These are phyloP conservation scores for Chrysanthemum seticuspe DNA, from an alignment of 129 eudicot genomes.

Conservation along the genomic window DNA sequence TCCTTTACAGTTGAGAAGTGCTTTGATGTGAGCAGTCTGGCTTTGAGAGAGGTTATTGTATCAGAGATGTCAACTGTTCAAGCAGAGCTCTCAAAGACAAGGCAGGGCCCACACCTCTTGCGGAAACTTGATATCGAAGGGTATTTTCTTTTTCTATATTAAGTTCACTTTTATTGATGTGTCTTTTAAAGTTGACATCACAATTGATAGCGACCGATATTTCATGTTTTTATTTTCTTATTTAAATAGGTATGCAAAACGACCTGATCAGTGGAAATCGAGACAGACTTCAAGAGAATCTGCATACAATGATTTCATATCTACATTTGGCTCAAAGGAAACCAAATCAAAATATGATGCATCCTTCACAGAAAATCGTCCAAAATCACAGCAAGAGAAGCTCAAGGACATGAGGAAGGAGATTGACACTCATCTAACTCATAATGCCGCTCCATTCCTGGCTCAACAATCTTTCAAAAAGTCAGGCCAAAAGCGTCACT, in stretches of 20 bases:
- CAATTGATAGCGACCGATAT: not conserved
- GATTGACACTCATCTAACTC: conserved; percentile 49
- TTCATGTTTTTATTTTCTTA: not conserved
- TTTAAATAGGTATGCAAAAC: conserved; percentile 54
- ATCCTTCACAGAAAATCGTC: conserved; percentile 40
- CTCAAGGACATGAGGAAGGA: conserved; percentile 85
- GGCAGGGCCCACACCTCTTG: conserved; percentile 84
- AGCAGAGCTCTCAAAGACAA: conserved; percentile 79
- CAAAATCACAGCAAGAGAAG: conserved; percentile 56
- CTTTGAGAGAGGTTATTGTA: conserved; percentile 71
- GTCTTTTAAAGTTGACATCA: not conserved
- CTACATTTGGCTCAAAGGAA: conserved; percentile 61
- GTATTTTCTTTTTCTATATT: conserved; percentile 32
- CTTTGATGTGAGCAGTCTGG: conserved; percentile 58
- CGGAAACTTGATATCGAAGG: conserved; percentile 85
- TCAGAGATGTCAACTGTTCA: conserved; percentile 68
- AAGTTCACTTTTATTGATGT: not conserved
- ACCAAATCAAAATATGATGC: conserved; percentile 33
- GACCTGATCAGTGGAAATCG: conserved; percentile 86
- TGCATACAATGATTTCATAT: conserved; percentile 63
- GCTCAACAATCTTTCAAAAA: conserved; percentile 41
- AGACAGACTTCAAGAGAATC: conserved; percentile 75
- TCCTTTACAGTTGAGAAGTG: conserved; percentile 85
- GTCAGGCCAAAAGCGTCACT: conserved; percentile 38
- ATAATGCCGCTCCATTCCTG: conserved; percentile 31